Evolutionary conservation across 192 early-diverging fungal species (phyloP).

Genomic region (Linnemannia elongata): DNA sequence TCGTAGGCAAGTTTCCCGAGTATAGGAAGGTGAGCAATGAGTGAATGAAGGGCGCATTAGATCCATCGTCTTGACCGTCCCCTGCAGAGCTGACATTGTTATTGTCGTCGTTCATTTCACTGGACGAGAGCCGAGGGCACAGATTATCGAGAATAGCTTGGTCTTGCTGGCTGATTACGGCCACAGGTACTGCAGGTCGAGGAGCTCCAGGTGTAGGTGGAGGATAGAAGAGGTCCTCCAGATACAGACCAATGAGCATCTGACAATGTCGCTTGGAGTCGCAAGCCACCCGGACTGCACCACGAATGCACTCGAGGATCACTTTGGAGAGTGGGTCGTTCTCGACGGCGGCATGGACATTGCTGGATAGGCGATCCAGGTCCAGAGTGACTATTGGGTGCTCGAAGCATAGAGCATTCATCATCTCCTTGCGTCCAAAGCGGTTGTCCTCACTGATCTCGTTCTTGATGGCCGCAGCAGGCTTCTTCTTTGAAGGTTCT

Average conservation of each 20-base stretch:
- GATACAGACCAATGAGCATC: conserved; percentile 10
- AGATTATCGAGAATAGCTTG: not conserved
- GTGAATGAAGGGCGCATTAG: no score
- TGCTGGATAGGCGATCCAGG: not conserved
- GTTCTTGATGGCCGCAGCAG: conserved; percentile 9
- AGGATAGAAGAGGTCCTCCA: conserved; percentile 16
- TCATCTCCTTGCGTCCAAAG: conserved; percentile 26
- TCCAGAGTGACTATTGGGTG: conserved; percentile 23
- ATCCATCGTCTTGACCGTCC: not conserved
- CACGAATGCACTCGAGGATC: conserved; percentile 12
- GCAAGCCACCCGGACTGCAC: conserved; percentile 6
- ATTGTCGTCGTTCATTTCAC: not conserved
- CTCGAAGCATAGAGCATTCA: conserved; percentile 2
- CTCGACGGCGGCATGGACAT: conserved; percentile 12
- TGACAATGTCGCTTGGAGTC: not conserved
- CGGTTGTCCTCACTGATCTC: conserved; percentile 7
- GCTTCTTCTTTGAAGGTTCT: not conserved
- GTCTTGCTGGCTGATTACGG: not conserved
- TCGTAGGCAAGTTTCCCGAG: conserved; percentile 5
- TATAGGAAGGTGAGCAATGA: not conserved
- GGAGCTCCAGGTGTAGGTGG: not conserved
- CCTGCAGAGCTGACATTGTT: not conserved
- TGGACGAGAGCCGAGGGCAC: not conserved
- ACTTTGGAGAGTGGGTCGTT: not conserved
- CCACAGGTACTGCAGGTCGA: conserved; percentile 9